Base-by-base conservation (phyloP, 1,284 basidiomycete species). In the Flammula alnicola region DNA sequence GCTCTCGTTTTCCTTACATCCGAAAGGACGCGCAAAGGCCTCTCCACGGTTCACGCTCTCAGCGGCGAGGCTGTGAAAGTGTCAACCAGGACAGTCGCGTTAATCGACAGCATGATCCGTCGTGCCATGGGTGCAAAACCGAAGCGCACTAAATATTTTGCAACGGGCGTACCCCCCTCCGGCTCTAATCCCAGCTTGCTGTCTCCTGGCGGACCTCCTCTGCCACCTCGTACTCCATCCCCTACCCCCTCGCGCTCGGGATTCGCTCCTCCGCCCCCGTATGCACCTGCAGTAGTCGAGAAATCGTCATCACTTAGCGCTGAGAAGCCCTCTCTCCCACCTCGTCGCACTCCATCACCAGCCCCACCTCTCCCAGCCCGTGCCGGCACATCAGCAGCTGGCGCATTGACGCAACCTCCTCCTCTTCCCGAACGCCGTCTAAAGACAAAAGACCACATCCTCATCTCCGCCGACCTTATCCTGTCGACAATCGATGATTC, bases 381-480 rank as follows among this genome's bases (percentile, higher is more conserved):
- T 19, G 67, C 68, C 2, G 63, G 64, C n/a, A 12, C 19, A 25
- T 32, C 35, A 4, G 31, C 16, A n/a, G 16, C 43, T 23, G 11
- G 32, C 22, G 29, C 39, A 29, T 30, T 30, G 9, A 16, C 27
- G 14, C 31, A 17, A 17, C 31, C 54, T 9, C 52, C 61, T 7
- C 57, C 63, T 9, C 57, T 63, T 16, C 62, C 62, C 12, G 64
- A 64, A 45, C 67, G 62, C 7, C 64, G 61, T 25, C 63, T 77
- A 4, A 67, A 65, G 12, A 71, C 59, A 17, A 73, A 70, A 47
- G 77, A 80, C 41, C 76, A 81, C 23, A 59, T 88, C 9, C 61
- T 86, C 20, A 77, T 89, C 20, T 87, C 86, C 5, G 84, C 84
- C 12, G 86, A 91, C 58, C 78, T 91, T 33, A 80, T 93, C 35